Evolutionary conservation across 371 early-diverging fungal species (phyloP).

Genomic region (Mortierella sp.): DNA sequence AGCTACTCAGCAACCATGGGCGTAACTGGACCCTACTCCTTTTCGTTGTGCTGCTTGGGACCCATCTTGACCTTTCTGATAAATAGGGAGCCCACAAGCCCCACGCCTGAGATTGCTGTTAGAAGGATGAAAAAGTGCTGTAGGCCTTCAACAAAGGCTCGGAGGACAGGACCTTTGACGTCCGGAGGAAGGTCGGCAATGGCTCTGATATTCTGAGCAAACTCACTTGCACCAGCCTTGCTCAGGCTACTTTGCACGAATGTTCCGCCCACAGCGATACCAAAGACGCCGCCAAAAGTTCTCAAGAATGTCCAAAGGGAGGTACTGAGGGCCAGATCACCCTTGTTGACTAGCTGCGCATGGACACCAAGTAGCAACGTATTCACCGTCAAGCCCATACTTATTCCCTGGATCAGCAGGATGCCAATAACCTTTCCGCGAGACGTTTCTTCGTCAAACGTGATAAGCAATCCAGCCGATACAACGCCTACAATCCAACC

Average conservation of each 20-base stretch:
- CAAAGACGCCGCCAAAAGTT: conserved; percentile 45
- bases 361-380: conserved; percentile 35
- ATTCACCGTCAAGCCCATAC: conserved; percentile 46
- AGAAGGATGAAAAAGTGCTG: conserved; percentile 70
- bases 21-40: not conserved
- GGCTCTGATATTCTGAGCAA: conserved; percentile 37
- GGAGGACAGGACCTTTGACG: conserved; percentile 56
- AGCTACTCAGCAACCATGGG: conserved; percentile 25
- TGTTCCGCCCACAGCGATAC: conserved; percentile 43
- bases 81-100: conserved; percentile 23
- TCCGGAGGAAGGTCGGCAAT: conserved; percentile 23
- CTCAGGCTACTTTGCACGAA: conserved; percentile 45
- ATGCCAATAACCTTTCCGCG: conserved; percentile 20
- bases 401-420: conserved; percentile 21
- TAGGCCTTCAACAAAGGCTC: conserved; percentile 69
- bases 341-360: conserved; percentile 40
- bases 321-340: conserved; percentile 40
- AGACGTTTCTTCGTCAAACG: conserved; percentile 45
- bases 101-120: conserved; percentile 49
- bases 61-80: conserved; percentile 46
- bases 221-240: conserved; percentile 25
- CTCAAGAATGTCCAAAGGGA: conserved; percentile 50
- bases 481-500: conserved; percentile 60
- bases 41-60: conserved; percentile 18
- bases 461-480: conserved; percentile 57